Conservation (phyloP, 139 green algal genomes). For the Mychonastes homosphaera region DNA sequence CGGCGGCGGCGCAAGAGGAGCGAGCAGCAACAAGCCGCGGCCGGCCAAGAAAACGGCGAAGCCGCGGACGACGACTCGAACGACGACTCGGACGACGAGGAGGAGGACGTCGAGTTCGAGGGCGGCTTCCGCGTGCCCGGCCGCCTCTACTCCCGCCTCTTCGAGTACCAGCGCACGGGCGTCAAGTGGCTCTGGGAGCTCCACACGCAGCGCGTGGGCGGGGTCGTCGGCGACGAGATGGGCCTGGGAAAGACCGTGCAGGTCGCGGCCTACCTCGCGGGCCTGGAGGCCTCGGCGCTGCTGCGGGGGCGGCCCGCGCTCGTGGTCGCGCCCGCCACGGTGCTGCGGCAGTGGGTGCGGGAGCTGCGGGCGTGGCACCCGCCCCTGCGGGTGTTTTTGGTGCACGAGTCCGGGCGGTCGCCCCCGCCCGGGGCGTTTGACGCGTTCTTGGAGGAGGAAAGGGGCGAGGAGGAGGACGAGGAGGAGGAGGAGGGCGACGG, state of each 20-base stretch:
- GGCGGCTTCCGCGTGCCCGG: conserved; percentile 47
- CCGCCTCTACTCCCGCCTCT: conserved; percentile 51
- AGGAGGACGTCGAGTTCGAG: conserved; percentile 50
- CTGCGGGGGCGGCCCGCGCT: conserved; percentile 43
- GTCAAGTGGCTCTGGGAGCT: conserved; percentile 99
- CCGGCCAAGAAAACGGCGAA: too few relatives aligned
- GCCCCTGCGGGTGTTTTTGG: conserved; percentile 59
- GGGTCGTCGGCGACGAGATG: conserved; percentile 93
- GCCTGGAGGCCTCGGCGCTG: conserved; percentile 57
- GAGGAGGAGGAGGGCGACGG: too few relatives aligned
- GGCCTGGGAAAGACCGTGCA: conserved; percentile 86
- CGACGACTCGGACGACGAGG: conserved; percentile 1
- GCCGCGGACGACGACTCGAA: too few relatives aligned
- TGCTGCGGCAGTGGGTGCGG: conserved; percentile 88
- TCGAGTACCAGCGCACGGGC: conserved; percentile 86
- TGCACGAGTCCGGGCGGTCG: conserved; percentile 60
- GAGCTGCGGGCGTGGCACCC: conserved; percentile 75
- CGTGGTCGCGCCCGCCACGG: conserved; percentile 64
- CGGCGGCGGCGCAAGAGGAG: too few relatives aligned
- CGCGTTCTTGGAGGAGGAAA: too few relatives aligned
- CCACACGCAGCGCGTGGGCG: conserved; percentile 77
- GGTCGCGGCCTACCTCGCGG: conserved; percentile 66
- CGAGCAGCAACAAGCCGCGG: conserved; percentile 3
- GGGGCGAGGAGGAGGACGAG: too few relatives aligned
- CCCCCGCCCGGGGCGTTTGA: too few relatives aligned